These are phyloP conservation scores for Akanthomyces muscarius DNA, from an alignment of 2,329 filamentous ascomycete genomes.

Conservation along the genomic window DNA sequence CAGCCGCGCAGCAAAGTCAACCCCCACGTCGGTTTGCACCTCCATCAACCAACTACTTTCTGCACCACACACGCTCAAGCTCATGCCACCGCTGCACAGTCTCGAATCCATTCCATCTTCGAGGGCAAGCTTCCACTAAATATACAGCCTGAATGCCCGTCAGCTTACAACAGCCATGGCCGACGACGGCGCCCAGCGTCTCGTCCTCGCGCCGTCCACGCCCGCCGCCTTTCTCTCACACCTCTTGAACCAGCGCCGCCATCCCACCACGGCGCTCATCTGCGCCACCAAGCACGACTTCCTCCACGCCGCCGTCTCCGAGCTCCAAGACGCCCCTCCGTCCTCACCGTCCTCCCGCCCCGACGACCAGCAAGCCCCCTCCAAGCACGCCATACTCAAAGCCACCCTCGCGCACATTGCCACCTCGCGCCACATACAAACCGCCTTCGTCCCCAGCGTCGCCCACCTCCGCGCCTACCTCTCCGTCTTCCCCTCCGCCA, in stretches of 20 bases:
- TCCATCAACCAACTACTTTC: too few relatives aligned
- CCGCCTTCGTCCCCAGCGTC: slow-evolving; percentile 71
- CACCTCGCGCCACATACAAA: slow-evolving; percentile 62
- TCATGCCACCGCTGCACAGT: too few relatives aligned
- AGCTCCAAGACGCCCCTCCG: slow-evolving; percentile 34
- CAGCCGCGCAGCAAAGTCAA: too few relatives aligned
- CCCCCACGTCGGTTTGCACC: too few relatives aligned
- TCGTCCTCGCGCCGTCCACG: slow-evolving; percentile 49
- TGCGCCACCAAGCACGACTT: slow-evolving; percentile 65
- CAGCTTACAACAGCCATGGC: background rate
- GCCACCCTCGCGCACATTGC: slow-evolving; percentile 67
- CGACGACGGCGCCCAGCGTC: slow-evolving; percentile 23
- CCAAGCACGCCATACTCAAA: slow-evolving; percentile 43
- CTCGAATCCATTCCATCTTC: too few relatives aligned
- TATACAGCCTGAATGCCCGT: too few relatives aligned
- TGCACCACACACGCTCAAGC: too few relatives aligned
- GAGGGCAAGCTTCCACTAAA: too few relatives aligned
- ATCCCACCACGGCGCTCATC: slow-evolving; percentile 65
- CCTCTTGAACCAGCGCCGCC: slow-evolving; percentile 52
- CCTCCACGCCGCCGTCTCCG: slow-evolving; percentile 51
- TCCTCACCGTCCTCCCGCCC: background rate
- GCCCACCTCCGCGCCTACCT: slow-evolving; percentile 75
- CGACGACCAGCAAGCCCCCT: background rate
- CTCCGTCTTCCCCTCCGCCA: slow-evolving; percentile 45
- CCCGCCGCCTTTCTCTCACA: slow-evolving; percentile 62